Evolutionary conservation across 495 filamentous ascomycete genomes (phyloP).

Genomic region (Penicilliopsis zonata): DNA sequence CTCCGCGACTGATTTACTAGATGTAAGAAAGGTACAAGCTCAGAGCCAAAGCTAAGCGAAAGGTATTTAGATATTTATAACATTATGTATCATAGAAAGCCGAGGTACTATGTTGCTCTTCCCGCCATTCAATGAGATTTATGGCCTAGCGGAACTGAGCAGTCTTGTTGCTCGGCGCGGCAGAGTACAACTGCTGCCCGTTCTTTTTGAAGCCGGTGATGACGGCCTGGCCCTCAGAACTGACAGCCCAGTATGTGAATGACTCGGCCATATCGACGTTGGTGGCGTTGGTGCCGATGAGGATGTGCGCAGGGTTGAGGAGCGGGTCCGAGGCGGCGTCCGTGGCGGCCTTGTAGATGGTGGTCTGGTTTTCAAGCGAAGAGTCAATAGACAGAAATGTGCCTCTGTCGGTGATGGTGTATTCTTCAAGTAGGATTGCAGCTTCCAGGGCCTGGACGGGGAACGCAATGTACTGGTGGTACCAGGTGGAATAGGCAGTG

Average conservation of each 20-base stretch:
- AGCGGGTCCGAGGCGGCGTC: constrained; percentile 18
- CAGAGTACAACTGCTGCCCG: constrained; percentile 14
- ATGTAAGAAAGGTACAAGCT: too few relatives aligned
- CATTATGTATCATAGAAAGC: too few relatives aligned
- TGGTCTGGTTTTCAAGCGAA: constrained; percentile 10
- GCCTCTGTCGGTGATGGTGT: constrained; percentile 31
- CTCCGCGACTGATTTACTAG: too few relatives aligned
- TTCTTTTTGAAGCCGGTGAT: constrained; percentile 18
- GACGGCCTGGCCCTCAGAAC: constrained; percentile 19
- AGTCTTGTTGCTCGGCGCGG: constrained; percentile 9
- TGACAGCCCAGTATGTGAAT: constrained; percentile 24
- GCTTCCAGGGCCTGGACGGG: constrained; percentile 27
- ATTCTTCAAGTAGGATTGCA: constrained; percentile 22
- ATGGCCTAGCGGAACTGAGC: too few relatives aligned
- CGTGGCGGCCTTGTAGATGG: constrained; percentile 22
- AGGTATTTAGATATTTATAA: too few relatives aligned
- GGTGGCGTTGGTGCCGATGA: constrained; percentile 17
- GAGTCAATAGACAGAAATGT: constrained; percentile 21
- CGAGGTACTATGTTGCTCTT: too few relatives aligned
- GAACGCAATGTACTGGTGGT: constrained; percentile 32
- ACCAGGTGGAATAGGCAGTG: constrained; percentile 28
- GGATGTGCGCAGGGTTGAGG: constrained; percentile 26
- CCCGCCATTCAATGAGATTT: too few relatives aligned
- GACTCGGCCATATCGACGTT: constrained; percentile 14
- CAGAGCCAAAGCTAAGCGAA: too few relatives aligned